Evolutionary conservation across 2,329 filamentous ascomycete species (phyloP).

Genomic region (Ophiostoma montium): DNA sequence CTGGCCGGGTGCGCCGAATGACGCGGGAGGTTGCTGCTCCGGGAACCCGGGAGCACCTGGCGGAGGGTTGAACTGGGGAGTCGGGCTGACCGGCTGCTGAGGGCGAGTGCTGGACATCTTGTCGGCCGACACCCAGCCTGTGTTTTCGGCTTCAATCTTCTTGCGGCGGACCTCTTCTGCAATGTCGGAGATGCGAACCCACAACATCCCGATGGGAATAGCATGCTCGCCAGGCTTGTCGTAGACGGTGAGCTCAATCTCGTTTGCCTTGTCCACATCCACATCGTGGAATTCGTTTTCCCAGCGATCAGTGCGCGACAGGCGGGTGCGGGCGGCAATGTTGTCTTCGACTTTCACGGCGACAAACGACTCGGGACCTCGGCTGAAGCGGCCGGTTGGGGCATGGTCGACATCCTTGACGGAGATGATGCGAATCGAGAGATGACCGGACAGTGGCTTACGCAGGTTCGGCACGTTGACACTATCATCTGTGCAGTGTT

Average conservation of each 20-base stretch:
- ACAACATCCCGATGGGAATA: slow-evolving; percentile 85
- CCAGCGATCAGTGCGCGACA: slow-evolving; percentile 80
- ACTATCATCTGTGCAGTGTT: slow-evolving; percentile 59
- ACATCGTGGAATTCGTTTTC: slow-evolving; percentile 82
- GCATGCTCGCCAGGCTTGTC: slow-evolving; percentile 86
- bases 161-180: slow-evolving; percentile 95
- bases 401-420: slow-evolving; percentile 94
- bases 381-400: slow-evolving; percentile 66
- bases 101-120: slow-evolving; percentile 47
- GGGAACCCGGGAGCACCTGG: slow-evolving; percentile 25
- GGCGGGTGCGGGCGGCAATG: slow-evolving; percentile 74
- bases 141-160: slow-evolving; percentile 88
- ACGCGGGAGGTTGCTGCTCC: slow-evolving; percentile 12
- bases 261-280: slow-evolving; percentile 95
- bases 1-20: slow-evolving; percentile 18
- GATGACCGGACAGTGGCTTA: slow-evolving; percentile 85
- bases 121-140: slow-evolving; percentile 94
- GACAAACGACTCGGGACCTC: slow-evolving; percentile 89
- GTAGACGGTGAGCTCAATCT: slow-evolving; percentile 94
- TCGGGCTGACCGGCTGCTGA: slow-evolving; percentile 37
- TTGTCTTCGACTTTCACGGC: slow-evolving; percentile 94
- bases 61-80: slow-evolving; percentile 30
- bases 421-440: slow-evolving; percentile 72
- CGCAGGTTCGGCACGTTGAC: slow-evolving; percentile 89
- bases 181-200: slow-evolving; percentile 94